These are phyloP conservation scores for Moniliophthora roreri DNA, from an alignment of 1,284 basidiomycete genomes.

Conservation along the genomic window DNA sequence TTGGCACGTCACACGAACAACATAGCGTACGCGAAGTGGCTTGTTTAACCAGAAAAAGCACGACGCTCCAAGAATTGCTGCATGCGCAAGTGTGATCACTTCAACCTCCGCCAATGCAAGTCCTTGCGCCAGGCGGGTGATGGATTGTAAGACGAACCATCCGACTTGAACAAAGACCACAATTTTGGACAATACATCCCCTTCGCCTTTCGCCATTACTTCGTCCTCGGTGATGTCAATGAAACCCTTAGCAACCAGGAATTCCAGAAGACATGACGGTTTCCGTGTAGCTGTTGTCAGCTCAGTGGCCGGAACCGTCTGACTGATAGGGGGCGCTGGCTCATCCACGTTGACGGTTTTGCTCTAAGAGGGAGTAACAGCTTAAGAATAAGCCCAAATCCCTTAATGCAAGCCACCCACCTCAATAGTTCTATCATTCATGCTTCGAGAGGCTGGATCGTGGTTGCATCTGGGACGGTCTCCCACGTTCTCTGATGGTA, in stretches of 20 bases:
- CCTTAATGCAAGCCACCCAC: no score
- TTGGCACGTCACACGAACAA: no score
- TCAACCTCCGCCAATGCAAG: neutral
- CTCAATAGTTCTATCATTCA: no score
- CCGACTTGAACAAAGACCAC: neutral
- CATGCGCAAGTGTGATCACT: neutral
- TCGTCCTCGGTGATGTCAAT: neutral
- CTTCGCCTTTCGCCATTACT: neutral
- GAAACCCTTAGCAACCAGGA: neutral
- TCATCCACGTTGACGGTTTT: no score
- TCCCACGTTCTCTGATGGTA: no score
- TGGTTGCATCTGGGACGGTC: no score
- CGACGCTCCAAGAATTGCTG: neutral
- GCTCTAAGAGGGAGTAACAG: no score
- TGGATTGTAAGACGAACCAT: neutral
- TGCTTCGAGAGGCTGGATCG: no score
- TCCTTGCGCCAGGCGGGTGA: neutral
- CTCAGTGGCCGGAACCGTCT: no score
- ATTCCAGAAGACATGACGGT: neutral
- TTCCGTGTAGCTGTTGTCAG: no score
- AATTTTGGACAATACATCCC: neutral
- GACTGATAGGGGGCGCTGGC: no score
- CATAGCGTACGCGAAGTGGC: neutral
- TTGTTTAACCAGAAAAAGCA: neutral
- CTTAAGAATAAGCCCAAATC: no score